Conservation (phyloP, 1,284 basidiomycete species). For the Fomitopsis betulina region DNA sequence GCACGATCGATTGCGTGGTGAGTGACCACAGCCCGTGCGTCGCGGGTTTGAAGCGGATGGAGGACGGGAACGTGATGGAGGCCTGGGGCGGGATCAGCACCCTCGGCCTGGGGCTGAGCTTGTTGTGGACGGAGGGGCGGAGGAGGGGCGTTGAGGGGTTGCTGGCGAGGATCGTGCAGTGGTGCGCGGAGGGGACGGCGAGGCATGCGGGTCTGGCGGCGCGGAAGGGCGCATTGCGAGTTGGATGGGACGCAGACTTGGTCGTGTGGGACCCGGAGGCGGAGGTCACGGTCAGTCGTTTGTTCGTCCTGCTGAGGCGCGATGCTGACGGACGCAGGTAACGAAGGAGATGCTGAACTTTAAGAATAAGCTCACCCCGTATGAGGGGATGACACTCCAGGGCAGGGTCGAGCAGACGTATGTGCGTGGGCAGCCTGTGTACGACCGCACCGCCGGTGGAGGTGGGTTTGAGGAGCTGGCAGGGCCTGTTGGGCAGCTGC, state of each 20-base stretch:
- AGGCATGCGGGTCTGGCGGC: constrained; percentile 68
- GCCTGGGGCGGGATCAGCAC: constrained; percentile 94
- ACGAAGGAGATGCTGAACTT: constrained; percentile 72
- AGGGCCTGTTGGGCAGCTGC: constrained; percentile 28
- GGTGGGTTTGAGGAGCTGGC: neutral
- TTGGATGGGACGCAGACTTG: constrained; percentile 82
- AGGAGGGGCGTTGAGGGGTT: constrained; percentile 45
- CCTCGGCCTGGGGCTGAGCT: constrained; percentile 80
- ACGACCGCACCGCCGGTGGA: constrained; percentile 10
- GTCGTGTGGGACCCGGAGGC: constrained; percentile 78
- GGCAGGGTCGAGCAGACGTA: neutral
- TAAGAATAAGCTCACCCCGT: constrained; percentile 69
- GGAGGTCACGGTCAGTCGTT: constrained; percentile 52
- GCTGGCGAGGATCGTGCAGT: constrained; percentile 64
- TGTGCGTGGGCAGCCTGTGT: too few species aligned
- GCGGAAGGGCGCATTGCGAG: constrained; percentile 66
- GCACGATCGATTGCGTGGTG: constrained; percentile 85
- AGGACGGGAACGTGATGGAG: constrained; percentile 75
- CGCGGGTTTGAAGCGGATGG: constrained; percentile 75
- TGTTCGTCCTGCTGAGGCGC: neutral
- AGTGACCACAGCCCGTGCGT: constrained; percentile 93
- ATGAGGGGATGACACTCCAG: neutral
- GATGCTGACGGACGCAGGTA: constrained; percentile 46
- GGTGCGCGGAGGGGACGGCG: constrained; percentile 70
- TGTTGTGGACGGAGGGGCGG: constrained; percentile 79